A percentile compares a stretch with the other conserved stretches of the same genome.
Conservation (phyloP, 176 grass and related monocot genomes). For the Triticum timopheevii region DNA sequence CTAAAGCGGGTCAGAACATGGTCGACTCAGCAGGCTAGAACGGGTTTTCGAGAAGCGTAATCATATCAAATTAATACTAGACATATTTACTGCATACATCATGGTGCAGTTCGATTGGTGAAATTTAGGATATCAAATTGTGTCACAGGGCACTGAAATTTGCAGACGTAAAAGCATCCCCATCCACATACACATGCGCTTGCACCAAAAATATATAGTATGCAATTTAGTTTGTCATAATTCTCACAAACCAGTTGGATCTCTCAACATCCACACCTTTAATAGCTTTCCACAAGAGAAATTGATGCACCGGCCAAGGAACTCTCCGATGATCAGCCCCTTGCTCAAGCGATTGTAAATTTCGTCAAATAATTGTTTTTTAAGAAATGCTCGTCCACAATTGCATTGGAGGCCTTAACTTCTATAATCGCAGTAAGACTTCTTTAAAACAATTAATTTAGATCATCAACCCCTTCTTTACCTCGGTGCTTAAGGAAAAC, state of each 20-base stretch:
- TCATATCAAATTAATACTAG: background rate
- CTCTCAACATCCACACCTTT: background rate
- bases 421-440: background rate
- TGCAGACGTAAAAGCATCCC: background rate
- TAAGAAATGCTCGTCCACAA: background rate
- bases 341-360: background rate
- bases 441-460: background rate
- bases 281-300: background rate
- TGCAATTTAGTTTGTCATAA: background rate
- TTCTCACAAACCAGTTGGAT: background rate
- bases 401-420: background rate
- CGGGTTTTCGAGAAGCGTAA: background rate
- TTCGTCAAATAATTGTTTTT: background rate
- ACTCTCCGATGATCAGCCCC: background rate
- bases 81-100: background rate
- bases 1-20: background rate
- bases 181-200: background rate
- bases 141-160: constrained; percentile 9
- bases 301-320: too few species aligned
- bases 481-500: background rate
- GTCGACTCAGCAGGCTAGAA: background rate
- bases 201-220: background rate
- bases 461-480: too few species aligned
- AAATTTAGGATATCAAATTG: background rate
- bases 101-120: background rate